Evolutionary conservation across 1,284 basidiomycete species (phyloP), one percentile per base, ranked within the genome.

Genomic region (Peniophora sp.): DNA sequence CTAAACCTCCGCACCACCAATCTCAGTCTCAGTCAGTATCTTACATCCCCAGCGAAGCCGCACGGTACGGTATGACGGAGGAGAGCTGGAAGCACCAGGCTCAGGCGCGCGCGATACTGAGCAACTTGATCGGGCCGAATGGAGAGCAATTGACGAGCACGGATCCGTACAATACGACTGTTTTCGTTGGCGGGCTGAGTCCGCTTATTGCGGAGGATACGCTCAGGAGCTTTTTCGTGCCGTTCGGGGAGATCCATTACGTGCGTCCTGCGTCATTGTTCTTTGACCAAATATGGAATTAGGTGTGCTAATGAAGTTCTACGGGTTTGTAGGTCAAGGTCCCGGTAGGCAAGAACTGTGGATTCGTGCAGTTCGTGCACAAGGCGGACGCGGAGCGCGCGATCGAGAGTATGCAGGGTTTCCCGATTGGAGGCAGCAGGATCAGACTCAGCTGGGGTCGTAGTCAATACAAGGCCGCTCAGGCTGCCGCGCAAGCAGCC

Each of bases 331-430:
- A 91, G 88, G 91, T 96, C 63, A 97, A 97, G 69, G 93, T 97
- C 8, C 94, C 94, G 2, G 87, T 92, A 23, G 92, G 92, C 47
- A 97, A 97, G 63, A 91, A 94, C 55, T 97, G 94, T 61, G 93
- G 94, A 0, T 97, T 97, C 60, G 93, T 97, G 24, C 93, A 96
- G 68, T 97, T 92, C 61, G 89, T 95, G 23, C 78, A 84, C 57
- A 95, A 97, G 68, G 81, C 80, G 11, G 94, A 97, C 66, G 94
- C 94, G 6, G 92, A 96, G 65, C 77, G 80, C 23, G 93, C 94
- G 2, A 97, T 97, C 58, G 89, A 93, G 67, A 89, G 90, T 67
- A 94, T 97, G 92, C 93, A 97, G 69, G 92, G 92, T 20, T 97
- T 94, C 65, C 91, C 90, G 3, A 86, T 97, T 57, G 90, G 91